A percentile compares a stretch with the other conserved stretches of the same genome.
Conservation (phyloP, 371 early-diverging fungal genomes). For the Rhizomucor pusillus region DNA sequence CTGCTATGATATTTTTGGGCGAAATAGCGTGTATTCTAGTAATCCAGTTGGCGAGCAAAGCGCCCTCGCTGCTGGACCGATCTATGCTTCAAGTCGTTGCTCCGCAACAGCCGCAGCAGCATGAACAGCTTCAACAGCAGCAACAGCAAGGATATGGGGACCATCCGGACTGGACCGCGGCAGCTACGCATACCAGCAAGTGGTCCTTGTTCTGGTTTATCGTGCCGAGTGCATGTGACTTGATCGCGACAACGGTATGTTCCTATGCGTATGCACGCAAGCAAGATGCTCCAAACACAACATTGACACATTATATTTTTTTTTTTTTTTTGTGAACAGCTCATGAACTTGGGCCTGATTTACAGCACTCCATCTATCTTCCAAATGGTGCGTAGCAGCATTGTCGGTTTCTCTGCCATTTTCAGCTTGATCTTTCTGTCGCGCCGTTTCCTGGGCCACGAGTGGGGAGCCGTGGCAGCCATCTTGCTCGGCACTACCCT, state of each 20-base stretch:
- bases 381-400: constrained; percentile 46
- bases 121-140: constrained; percentile 1
- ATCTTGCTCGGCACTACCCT: constrained; percentile 31
- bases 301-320: neutral
- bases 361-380: constrained; percentile 46
- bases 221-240: constrained; percentile 42
- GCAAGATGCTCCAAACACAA: neutral
- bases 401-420: constrained; percentile 47
- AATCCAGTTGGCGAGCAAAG: constrained; percentile 36
- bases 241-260: constrained; percentile 44
- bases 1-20: constrained; percentile 46
- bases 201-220: constrained; percentile 39
- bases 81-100: constrained; percentile 35
- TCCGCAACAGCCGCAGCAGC: constrained; percentile 20
- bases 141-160: constrained; percentile 13
- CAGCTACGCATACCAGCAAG: constrained; percentile 23
- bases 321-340: constrained; percentile 16
- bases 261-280: neutral
- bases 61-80: constrained; percentile 28
- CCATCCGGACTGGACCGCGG: constrained; percentile 15
- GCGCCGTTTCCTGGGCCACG: constrained; percentile 33
- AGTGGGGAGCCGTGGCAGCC: constrained; percentile 31
- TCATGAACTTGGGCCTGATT: constrained; percentile 41
- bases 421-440: constrained; percentile 38
- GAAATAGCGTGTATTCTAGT: constrained; percentile 42